phyloP scores from a whole-genome alignment of 2,329 filamentous ascomycete species.

The Aspergillus flavus region DNA sequence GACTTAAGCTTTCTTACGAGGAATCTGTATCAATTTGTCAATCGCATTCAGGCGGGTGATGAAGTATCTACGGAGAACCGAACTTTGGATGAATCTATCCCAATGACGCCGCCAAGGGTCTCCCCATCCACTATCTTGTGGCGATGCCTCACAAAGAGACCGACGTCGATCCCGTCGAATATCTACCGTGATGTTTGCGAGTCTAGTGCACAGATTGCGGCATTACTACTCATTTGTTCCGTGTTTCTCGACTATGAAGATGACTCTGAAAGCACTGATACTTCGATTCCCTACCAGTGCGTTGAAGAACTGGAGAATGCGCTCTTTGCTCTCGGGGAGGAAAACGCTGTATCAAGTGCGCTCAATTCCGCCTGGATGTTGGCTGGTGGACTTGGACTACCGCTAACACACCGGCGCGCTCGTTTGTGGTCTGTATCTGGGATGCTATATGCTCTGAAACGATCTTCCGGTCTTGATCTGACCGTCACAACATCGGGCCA shows the following conservation, averaged over 20 bases:
- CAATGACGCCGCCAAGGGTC: background rate
- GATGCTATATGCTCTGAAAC: constrained; percentile 4
- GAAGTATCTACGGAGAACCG: background rate
- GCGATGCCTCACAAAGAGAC: background rate
- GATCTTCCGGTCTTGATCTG: background rate
- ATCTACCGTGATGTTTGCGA: constrained; percentile 4
- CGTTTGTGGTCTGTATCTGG: constrained; percentile 1
- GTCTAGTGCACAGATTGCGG: background rate
- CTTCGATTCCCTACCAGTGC: background rate
- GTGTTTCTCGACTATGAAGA: background rate
- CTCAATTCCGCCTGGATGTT: constrained; percentile 3
- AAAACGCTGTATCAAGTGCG: constrained; percentile 1
- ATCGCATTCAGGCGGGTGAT: background rate
- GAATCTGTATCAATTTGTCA: background rate
- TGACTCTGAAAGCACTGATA: background rate
- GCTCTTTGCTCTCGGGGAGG: background rate
- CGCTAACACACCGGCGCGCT: background rate
- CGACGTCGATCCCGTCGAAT: background rate
- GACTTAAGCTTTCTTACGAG: background rate
- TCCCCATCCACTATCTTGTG: background rate
- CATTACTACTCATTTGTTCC: background rate
- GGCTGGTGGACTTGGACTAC: background rate
- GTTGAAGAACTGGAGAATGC: constrained; percentile 3
- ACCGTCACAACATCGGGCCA: background rate
- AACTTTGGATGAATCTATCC: background rate